Percentiles rank a stretch among this genome's conserved stretches.
Conservation (phyloP, 2,329 filamentous ascomycete genomes). For the Cryphonectria parasitica region DNA sequence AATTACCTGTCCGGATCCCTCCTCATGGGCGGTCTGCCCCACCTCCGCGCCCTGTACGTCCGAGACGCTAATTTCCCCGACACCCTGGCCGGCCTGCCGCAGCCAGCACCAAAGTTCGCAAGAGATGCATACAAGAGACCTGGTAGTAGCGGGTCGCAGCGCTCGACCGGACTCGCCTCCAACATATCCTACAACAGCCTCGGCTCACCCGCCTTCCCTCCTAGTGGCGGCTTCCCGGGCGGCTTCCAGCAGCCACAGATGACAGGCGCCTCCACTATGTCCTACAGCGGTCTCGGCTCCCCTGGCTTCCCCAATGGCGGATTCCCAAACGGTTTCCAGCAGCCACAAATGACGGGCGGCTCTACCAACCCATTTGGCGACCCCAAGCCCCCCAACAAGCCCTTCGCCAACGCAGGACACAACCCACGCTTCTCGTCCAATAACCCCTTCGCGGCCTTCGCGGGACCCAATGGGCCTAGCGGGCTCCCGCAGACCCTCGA, state of each 20-base stretch:
- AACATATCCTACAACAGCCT: slow-evolving; percentile 29
- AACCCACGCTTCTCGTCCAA: slow-evolving; percentile 61
- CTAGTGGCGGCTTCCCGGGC: slow-evolving; percentile 22
- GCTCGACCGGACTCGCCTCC: slow-evolving; percentile 30
- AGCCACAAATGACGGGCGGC: slow-evolving; percentile 12
- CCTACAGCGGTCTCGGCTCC: slow-evolving; percentile 30
- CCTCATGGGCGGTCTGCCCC: slow-evolving; percentile 73
- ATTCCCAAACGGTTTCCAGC: slow-evolving; percentile 22
- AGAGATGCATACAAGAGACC: slow-evolving; percentile 41
- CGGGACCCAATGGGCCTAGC: slow-evolving; percentile 37
- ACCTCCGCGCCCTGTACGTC: slow-evolving; percentile 78
- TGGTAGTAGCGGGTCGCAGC: slow-evolving; percentile 40
- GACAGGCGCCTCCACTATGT: slow-evolving; percentile 26
- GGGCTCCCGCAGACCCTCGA: slow-evolving; percentile 59
- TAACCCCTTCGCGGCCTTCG: slow-evolving; percentile 57
- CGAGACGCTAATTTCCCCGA: slow-evolving; percentile 84
- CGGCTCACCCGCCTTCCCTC: slow-evolving; percentile 32
- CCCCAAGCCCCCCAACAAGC: slow-evolving; percentile 26
- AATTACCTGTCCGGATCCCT: slow-evolving; percentile 84
- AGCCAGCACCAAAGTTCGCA: slow-evolving; percentile 56
- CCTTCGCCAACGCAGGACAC: slow-evolving; percentile 32
- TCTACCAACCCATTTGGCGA: slow-evolving; percentile 4
- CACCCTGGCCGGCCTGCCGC: slow-evolving; percentile 70
- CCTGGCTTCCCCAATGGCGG: slow-evolving; percentile 30
- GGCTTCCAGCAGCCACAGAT: slow-evolving; percentile 17